These are phyloP conservation scores for Lactarius hengduanensis DNA, from an alignment of 768 basidiomycete genomes.

Conservation along the genomic window DNA sequence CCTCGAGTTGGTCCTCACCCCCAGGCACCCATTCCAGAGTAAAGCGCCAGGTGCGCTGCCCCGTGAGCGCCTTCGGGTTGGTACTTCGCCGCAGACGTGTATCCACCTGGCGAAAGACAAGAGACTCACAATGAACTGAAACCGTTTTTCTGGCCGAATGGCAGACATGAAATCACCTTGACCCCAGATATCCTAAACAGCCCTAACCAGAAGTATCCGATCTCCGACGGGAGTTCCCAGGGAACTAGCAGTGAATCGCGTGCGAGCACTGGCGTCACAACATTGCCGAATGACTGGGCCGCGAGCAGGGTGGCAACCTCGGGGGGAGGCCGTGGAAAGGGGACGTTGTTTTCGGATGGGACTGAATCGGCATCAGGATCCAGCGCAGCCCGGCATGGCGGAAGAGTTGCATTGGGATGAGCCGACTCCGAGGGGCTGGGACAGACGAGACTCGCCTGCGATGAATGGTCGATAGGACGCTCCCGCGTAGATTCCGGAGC, in stretches of 20 bases:
- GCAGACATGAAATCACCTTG: conserved; percentile 18
- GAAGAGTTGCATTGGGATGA: background rate
- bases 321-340: conserved; percentile 17
- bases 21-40: conserved; percentile 25
- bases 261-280: conserved; percentile 18
- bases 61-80: background rate
- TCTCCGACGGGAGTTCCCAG: conserved; percentile 26
- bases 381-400: background rate
- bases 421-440: background rate
- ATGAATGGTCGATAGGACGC: background rate
- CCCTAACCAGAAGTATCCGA: conserved; percentile 27
- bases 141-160: conserved; percentile 4
- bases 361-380: background rate
- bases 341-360: background rate
- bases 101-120: conserved; percentile 19
- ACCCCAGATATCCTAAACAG: conserved; percentile 21
- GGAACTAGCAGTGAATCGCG: conserved; percentile 26
- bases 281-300: background rate
- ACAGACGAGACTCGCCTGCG: background rate
- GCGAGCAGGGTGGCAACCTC: conserved; percentile 18
- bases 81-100: background rate
- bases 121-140: conserved; percentile 8
- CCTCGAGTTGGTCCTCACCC: conserved; percentile 24
- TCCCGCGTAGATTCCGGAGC: background rate
- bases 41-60: conserved; percentile 20